Base-by-base conservation (phyloP, 2,329 filamentous ascomycete genomes). In the Colletotrichum scovillei region DNA sequence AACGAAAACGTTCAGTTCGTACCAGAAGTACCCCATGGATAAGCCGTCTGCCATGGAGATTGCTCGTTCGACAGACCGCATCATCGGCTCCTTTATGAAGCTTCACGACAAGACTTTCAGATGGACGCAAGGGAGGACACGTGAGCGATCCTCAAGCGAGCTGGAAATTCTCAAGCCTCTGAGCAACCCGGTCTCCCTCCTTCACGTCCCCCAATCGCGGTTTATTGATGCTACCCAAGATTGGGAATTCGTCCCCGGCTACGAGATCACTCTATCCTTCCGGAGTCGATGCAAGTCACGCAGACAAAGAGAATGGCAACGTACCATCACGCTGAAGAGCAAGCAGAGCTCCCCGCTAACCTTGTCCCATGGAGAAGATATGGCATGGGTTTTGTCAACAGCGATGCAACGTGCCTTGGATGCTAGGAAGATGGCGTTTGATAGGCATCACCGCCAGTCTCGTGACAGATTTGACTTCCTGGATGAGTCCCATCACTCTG, bases 211-310 rank as follows among this genome's bases (percentile, higher is more conserved):
- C 9, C 82, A 80, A 28, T 81, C 81, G 30, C 81, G 80, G 46
- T 88, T 87, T 76, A 76, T 85, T 38, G 84, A 87, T 58, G 79
- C 82, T n/a, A 79, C 82, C 0, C 86, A 88, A 73, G 75, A 79
- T 8, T 89, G 87, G 74, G 84, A 87, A 72, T 82, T 82, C 35
- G 77, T 85, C 3, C 86, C 88, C 5, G 88, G 88, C n/a, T 90
- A 87, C 77, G 81, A 81, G 11, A 81, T 90, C 53, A 82, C 84
- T 38, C 77, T 90, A 46, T 81, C 81, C 22, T 82, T 89, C 73
- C 83, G 82, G 55, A 87, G 84, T 74, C 82, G 81, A 67, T 84
- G 82, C 67, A 78, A 81, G 55, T 78, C 79, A 30, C 80, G 80
- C 46, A 81, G 78, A 9, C 77, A 81, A 69, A 70, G 80, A 26